Conservation (phyloP, 495 filamentous ascomycete species). For the Clavariopsis aquatica region DNA sequence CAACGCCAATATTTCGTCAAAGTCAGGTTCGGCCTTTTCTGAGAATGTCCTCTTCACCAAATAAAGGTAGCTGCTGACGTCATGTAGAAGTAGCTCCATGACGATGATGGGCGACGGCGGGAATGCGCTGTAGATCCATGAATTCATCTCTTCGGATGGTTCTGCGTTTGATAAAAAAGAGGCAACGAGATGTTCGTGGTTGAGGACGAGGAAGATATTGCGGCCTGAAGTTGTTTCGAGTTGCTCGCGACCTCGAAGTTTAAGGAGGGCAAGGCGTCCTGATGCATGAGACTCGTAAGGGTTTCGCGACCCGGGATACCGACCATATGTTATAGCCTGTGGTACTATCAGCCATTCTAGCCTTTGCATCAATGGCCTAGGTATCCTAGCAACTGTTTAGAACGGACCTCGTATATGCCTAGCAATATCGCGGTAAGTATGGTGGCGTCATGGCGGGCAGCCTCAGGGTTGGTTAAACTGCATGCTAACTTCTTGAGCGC, state of each 20-base stretch:
- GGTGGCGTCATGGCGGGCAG: conserved; percentile 14
- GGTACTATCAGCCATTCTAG: not conserved
- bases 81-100: conserved; percentile 14
- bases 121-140: conserved; percentile 9
- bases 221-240: conserved; percentile 4
- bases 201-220: conserved; percentile 10
- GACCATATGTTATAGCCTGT: conserved; percentile 10
- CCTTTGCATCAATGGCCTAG: not conserved
- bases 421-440: conserved; percentile 17
- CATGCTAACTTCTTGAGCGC: conserved; percentile 5
- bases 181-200: conserved; percentile 18
- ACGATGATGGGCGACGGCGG: not conserved
- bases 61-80: not conserved
- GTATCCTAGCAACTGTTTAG: not conserved
- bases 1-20: too few relatives aligned
- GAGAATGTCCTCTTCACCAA: not conserved
- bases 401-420: conserved; percentile 13
- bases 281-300: conserved; percentile 6
- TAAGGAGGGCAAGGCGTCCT: conserved; percentile 12
- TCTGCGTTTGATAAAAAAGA: conserved; percentile 9
- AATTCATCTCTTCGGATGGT: conserved; percentile 3
- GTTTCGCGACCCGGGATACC: not conserved
- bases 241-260: conserved; percentile 18
- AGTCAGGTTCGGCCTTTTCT: not conserved
- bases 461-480: not conserved